Evolutionary conservation across 2,329 filamentous ascomycete species (phyloP), one percentile per base, ranked within the genome.

Genomic region (Cladosporium oxysporum): DNA sequence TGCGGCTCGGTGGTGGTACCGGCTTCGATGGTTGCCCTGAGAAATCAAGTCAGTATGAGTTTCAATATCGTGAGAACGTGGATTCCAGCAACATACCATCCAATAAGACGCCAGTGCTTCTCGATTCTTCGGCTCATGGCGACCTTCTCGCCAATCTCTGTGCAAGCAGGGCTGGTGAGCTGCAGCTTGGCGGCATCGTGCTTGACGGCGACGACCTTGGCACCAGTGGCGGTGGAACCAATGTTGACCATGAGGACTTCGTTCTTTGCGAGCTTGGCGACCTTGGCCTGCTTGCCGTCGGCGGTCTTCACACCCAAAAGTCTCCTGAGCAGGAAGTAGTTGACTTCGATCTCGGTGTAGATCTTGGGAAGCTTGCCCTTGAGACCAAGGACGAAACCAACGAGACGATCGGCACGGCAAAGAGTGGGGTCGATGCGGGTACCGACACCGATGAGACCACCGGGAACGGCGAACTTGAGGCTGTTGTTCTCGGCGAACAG

Each of bases 231-330:
- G 11, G 94, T 98, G 44, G 92, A 97, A 69, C 95, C 95, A 78
- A 99, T 99, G 85, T 99, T 99, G 71, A 99, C 95, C 95, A 99
- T 98, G 81, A 99, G 90, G 76, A 98, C 93, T 81, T 99, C 95
- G 82, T 97, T 97, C 89, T 98, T 99, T 66, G 93, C 85, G 71
- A 99, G 86, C 85, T 99, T 99, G 74, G 93, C 93, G 72, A 99
- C 95, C 90, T 99, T 99, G 76, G 94, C 94, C 83, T 98, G 95
- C 86, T 99, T 99, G 79, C 95, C 95, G 73, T 99, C 95, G 69
- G 94, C 93, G 57, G 95, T 97, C 83, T 96, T 93, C 75, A 99
- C 95, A 88, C 95, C 95, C 66, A 99, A 88, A 69, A 99, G 86
- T 74, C 95, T 88, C 75, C 94, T 91, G 69, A 99, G 90, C 68